These are phyloP conservation scores for Stemphylium vesicarium DNA, from an alignment of 2,329 filamentous ascomycete species.

Conservation along the genomic window DNA sequence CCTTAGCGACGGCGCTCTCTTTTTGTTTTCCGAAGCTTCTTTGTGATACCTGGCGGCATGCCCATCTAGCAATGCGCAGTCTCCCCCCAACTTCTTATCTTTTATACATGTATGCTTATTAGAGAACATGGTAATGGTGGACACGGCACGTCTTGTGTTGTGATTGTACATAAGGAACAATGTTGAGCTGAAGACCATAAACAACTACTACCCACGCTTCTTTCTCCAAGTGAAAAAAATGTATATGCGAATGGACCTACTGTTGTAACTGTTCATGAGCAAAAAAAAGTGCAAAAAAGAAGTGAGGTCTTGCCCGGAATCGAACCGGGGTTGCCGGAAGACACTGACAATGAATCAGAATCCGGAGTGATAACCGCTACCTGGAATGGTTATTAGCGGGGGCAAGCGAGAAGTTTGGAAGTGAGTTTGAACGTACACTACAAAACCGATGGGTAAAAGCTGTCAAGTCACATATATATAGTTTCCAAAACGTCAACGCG, in stretches of 20 bases:
- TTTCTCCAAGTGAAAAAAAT: background rate
- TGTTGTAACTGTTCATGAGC: too few relatives aligned
- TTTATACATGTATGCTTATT: too few relatives aligned
- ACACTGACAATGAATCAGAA: conserved; percentile 26
- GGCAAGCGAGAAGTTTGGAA: too few relatives aligned
- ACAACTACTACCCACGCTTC: background rate
- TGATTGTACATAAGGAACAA: too few relatives aligned
- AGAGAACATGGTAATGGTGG: too few relatives aligned
- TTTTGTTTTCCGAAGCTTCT: conserved; percentile 20
- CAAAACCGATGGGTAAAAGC: conserved; percentile 11
- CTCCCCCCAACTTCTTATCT: background rate
- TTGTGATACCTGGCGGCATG: conserved; percentile 46
- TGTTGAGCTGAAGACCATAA: too few relatives aligned
- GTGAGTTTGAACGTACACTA: conserved; percentile 8
- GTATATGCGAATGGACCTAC: too few relatives aligned
- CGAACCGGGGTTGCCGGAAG: conserved; percentile 36
- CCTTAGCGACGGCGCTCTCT: conserved; percentile 18
- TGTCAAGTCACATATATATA: background rate
- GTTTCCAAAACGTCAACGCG: background rate
- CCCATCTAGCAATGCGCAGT: conserved; percentile 29
- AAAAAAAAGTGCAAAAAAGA: background rate
- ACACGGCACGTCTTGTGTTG: too few relatives aligned
- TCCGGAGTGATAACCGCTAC: conserved; percentile 38
- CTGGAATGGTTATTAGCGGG: too few relatives aligned
- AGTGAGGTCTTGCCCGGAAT: conserved; percentile 30